Evolutionary conservation across 2,329 filamentous ascomycete species (phyloP).

Genomic region (Ceratocystis alfenasii): DNA sequence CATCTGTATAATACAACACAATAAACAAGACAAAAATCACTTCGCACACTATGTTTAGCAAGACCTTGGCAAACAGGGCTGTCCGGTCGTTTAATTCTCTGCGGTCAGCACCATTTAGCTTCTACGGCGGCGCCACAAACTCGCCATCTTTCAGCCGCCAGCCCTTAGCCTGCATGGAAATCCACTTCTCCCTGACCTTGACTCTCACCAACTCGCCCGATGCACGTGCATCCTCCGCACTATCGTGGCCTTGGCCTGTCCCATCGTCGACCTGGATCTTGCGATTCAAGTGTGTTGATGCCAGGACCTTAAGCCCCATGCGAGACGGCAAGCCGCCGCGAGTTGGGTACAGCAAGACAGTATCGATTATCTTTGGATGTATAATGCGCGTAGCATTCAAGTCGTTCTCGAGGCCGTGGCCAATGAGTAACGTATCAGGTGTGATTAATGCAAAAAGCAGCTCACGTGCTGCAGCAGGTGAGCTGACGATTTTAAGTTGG

Average conservation of each 20-base stretch:
- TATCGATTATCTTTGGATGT: slow-evolving; percentile 77
- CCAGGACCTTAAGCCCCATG: slow-evolving; percentile 63
- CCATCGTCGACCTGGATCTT: slow-evolving; percentile 61
- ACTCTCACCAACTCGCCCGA: slow-evolving; percentile 74
- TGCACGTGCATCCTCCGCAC: slow-evolving; percentile 76
- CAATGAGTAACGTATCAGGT: slow-evolving; percentile 71
- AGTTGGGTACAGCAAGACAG: slow-evolving; percentile 72
- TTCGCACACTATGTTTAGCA: neutral
- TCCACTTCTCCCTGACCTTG: slow-evolving; percentile 61
- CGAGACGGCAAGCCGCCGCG: slow-evolving; percentile 63
- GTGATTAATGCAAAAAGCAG: slow-evolving; percentile 66
- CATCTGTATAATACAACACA: slow-evolving; percentile 22
- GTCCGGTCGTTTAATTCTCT: neutral
- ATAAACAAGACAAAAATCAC: neutral
- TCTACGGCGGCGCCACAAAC: slow-evolving; percentile 31
- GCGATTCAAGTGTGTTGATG: slow-evolving; percentile 54
- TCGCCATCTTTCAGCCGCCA: slow-evolving; percentile 49
- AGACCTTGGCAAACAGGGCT: neutral
- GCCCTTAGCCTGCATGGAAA: slow-evolving; percentile 49
- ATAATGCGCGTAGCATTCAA: slow-evolving; percentile 75
- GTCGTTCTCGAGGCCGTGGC: slow-evolving; percentile 92
- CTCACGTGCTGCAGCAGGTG: slow-evolving; percentile 60
- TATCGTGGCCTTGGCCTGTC: slow-evolving; percentile 56
- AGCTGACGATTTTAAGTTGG: slow-evolving; percentile 59
- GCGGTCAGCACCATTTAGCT: neutral